Evolutionary conservation across 768 basidiomycete genomes (phyloP).

Genomic region (Leccinellum albellum): DNA sequence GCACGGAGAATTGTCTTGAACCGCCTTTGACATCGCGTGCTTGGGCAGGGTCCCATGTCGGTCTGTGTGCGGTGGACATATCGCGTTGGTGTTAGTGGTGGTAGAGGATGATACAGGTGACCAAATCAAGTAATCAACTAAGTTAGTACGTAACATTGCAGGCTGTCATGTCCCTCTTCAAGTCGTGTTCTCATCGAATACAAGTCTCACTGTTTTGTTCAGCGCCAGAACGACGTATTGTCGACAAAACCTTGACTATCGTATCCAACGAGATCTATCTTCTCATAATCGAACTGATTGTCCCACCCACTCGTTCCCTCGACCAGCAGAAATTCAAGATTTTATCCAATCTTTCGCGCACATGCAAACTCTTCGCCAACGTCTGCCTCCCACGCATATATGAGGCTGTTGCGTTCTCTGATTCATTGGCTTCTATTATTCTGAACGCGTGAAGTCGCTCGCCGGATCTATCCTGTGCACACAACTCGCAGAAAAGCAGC

Average conservation of each 20-base stretch:
- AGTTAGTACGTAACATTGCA: no score
- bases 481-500: background rate
- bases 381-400: background rate
- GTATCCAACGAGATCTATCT: no score
- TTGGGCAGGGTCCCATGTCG: constrained; percentile 97
- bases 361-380: background rate
- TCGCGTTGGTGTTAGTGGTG: background rate
- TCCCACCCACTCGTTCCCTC: no score
- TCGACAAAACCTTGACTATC: no score
- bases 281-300: background rate
- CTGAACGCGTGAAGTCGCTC: background rate
- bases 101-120: background rate
- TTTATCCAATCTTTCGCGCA: background rate
- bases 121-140: background rate
- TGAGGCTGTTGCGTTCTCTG: background rate
- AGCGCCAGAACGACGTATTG: no score
- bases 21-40: constrained; percentile 90
- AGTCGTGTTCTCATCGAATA: background rate
- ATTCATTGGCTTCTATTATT: background rate
- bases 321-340: background rate
- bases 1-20: constrained; percentile 87
- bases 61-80: constrained; percentile 91
- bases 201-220: no score
- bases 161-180: background rate
- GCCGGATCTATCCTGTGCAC: background rate